A percentile compares a stretch with the other conserved stretches of the same genome.
These are phyloP conservation scores for Volvox carteri DNA, from an alignment of 163 green algal genomes.

Conservation along the genomic window DNA sequence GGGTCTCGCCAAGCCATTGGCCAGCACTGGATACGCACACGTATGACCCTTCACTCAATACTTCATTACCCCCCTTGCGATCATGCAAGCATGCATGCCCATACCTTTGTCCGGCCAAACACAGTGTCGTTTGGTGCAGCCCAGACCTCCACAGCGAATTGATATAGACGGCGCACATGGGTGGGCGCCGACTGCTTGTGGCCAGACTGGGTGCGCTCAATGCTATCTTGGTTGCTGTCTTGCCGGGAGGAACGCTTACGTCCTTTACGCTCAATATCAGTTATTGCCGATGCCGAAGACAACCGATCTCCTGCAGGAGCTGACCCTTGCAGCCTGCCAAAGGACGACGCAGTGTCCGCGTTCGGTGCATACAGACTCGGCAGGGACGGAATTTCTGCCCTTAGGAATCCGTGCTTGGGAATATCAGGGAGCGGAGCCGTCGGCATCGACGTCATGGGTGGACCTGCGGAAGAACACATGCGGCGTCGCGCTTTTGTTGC, in stretches of 20 bases:
- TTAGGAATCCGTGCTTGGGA: background rate
- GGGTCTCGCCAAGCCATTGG: no score
- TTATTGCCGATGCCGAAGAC: background rate
- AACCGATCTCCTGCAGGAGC: background rate
- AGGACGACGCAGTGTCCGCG: background rate
- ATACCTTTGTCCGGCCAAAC: slow-evolving; percentile 84
- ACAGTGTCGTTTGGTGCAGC: slow-evolving; percentile 74
- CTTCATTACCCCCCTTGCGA: no score
- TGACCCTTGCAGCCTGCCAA: background rate
- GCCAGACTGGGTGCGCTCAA: background rate
- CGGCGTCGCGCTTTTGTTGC: no score
- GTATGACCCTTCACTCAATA: no score
- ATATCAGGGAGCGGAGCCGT: background rate
- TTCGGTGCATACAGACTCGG: background rate
- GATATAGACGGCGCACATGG: slow-evolving; percentile 71
- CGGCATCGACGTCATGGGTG: background rate
- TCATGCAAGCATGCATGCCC: no score
- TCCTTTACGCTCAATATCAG: background rate
- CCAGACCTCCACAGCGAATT: slow-evolving; percentile 88
- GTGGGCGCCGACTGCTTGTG: background rate
- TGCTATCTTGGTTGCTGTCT: background rate
- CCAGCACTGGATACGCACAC: no score
- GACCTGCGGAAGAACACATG: background rate
- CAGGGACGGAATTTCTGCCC: background rate
- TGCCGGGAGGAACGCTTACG: background rate